These are phyloP conservation scores for Candida ficus DNA, from an alignment of 805 yeast species.

Conservation along the genomic window DNA sequence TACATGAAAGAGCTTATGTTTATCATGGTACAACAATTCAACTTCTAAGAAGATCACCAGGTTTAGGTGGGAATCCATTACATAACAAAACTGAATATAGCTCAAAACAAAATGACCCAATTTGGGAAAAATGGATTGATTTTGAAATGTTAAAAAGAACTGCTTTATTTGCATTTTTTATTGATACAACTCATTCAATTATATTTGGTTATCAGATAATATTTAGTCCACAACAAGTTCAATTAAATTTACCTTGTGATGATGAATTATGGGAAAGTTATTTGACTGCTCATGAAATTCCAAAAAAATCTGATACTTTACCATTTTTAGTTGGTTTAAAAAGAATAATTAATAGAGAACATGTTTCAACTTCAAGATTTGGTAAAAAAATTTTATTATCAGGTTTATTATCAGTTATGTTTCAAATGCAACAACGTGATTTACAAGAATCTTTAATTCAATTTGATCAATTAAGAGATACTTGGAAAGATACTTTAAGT, in stretches of 20 bases:
- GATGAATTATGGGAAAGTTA: conserved; percentile 53
- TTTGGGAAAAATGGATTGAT: conserved; percentile 71
- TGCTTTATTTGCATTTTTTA: conserved; percentile 75
- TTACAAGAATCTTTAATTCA: conserved; percentile 47
- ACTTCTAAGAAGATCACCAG: conserved; percentile 67
- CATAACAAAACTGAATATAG: conserved; percentile 26
- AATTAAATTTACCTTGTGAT: conserved; percentile 57
- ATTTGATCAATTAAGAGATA: conserved; percentile 36
- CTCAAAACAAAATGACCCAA: conserved; percentile 27
- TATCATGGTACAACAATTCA: conserved; percentile 88
- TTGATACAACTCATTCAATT: conserved; percentile 75
- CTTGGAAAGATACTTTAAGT: conserved; percentile 69
- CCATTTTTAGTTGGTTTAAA: conserved; percentile 56
- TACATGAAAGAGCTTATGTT: conserved; percentile 79
- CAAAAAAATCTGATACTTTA: conserved; percentile 23
- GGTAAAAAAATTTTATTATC: conserved; percentile 64
- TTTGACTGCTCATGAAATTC: conserved; percentile 24
- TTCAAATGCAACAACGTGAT: conserved; percentile 70
- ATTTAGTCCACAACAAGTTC: conserved; percentile 55
- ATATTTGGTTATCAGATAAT: conserved; percentile 68
- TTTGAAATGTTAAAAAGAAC: conserved; percentile 73
- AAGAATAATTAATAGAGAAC: conserved; percentile 47
- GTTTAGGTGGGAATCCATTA: conserved; percentile 65
- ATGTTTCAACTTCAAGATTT: conserved; percentile 44
- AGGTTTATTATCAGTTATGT: conserved; percentile 62